These are phyloP conservation scores for Cercospora beticola DNA, from an alignment of 2,329 filamentous ascomycete species.

Conservation along the genomic window DNA sequence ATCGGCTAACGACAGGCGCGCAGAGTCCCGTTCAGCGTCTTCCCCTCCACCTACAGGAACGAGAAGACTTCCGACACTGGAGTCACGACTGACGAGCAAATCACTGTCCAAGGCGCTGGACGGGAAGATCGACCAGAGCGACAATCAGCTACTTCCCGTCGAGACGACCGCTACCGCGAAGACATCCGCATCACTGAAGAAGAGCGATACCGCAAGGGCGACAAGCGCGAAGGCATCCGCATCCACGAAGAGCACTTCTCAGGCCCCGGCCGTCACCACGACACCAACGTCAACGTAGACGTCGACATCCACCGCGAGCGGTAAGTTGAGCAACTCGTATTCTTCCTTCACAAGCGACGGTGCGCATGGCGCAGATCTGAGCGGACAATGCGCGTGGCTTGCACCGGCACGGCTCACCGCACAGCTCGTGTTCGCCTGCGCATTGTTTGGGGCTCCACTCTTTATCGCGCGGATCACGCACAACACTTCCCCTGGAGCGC, in stretches of 20 bases:
- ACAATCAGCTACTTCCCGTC: conserved; percentile 61
- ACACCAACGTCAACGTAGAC: conserved; percentile 34
- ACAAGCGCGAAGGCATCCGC: conserved; percentile 43
- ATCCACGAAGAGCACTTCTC: conserved; percentile 37
- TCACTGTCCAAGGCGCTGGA: conserved; percentile 82
- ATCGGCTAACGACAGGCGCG: conserved; percentile 3
- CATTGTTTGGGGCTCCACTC: conserved; percentile 12
- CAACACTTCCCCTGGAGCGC: conserved; percentile 29
- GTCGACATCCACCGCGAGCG: conserved; percentile 53
- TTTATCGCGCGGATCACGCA: conserved; percentile 10
- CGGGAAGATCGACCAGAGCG: conserved; percentile 90
- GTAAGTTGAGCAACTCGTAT: conserved; percentile 41
- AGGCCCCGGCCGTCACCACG: conserved; percentile 24
- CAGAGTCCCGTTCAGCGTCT: conserved; percentile 95
- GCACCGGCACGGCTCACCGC: conserved; percentile 3
- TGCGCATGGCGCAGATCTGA: neutral
- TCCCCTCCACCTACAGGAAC: conserved; percentile 94
- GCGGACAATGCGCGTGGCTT: neutral
- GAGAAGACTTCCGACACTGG: conserved; percentile 63
- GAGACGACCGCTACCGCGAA: conserved; percentile 68
- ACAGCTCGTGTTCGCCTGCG: conserved; percentile 12
- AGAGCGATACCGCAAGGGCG: conserved; percentile 66
- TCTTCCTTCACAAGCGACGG: conserved; percentile 15
- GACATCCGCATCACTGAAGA: conserved; percentile 82
- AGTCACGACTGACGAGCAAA: conserved; percentile 85